Evolutionary conservation across 352 stramenopile genomes (phyloP).

Genomic region (Globisporangium orthogonon): DNA sequence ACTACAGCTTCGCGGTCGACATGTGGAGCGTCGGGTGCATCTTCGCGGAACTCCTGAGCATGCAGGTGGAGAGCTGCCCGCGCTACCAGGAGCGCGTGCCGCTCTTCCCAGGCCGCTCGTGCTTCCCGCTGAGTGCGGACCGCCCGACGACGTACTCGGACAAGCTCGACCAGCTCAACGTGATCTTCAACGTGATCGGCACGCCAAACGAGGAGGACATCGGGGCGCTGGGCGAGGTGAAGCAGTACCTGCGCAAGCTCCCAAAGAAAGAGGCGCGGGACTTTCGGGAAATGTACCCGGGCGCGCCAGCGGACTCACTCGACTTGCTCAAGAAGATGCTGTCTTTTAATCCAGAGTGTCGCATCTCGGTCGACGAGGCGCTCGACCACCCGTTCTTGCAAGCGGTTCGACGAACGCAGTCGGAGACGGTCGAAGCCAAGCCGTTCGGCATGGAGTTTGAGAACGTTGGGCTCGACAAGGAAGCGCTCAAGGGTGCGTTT

Average conservation of each 20-base stretch:
- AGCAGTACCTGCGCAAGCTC: slow-evolving; percentile 83
- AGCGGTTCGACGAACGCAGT: slow-evolving; percentile 64
- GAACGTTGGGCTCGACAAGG: slow-evolving; percentile 80
- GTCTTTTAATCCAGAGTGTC: slow-evolving; percentile 70
- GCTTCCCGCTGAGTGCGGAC: slow-evolving; percentile 80
- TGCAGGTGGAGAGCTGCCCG: slow-evolving; percentile 84
- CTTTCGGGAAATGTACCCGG: slow-evolving; percentile 81
- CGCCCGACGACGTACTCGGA: slow-evolving; percentile 81
- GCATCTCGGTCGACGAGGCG: slow-evolving; percentile 84
- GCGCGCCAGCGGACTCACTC: slow-evolving; percentile 67
- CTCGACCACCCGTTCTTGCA: slow-evolving; percentile 81
- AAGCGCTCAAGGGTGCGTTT: slow-evolving; percentile 70
- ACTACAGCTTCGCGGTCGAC: slow-evolving; percentile 97
- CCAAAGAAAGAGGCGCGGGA: slow-evolving; percentile 77
- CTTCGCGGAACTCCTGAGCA: slow-evolving; percentile 82
- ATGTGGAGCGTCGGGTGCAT: slow-evolving; percentile 99
- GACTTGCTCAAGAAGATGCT: slow-evolving; percentile 86
- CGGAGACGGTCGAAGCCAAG: slow-evolving; percentile 63
- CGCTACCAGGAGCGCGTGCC: slow-evolving; percentile 82
- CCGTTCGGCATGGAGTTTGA: slow-evolving; percentile 89
- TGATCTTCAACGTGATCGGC: slow-evolving; percentile 95
- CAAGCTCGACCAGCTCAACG: slow-evolving; percentile 91
- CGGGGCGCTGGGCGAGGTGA: slow-evolving; percentile 70
- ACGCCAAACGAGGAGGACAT: slow-evolving; percentile 90
- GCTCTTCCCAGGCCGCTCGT: slow-evolving; percentile 81